Base-by-base conservation (phyloP, 2,329 filamentous ascomycete genomes). In the Fusarium xyrophilum region DNA sequence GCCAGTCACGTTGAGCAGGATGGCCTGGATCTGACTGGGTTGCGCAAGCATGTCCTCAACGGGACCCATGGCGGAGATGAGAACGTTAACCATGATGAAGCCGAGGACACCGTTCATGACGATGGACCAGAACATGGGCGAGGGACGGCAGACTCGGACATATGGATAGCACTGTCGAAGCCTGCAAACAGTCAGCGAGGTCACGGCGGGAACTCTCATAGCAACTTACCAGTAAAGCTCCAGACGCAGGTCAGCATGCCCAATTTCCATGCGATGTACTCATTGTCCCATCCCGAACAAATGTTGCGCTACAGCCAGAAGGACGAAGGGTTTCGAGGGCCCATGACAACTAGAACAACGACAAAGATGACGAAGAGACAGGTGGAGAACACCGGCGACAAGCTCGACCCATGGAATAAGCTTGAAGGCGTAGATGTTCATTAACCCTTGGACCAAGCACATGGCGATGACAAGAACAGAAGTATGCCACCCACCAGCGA, bases 61-160 rank as follows among this genome's bases (percentile, higher is more conserved):
- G 1, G 71, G 69, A 7, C 71, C 71, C 71, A 73, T 73, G 4
- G 69, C 62, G 2, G 71, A 71, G n/a, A 73, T 71, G 5, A 73
- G 61, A 9, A 73, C 67, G 21, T 73, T 73, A 12, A 73, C 71
- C 71, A 73, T 73, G 44, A 73, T n/a, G 47, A 73, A 73, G 9
- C 71, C 71, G 12, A 73, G 69, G 3, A 67, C 54, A 10, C 71
- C 71, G 12, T 73, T 73, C 71, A 73, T 73, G 38, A 73, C 72
- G 48, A 73, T 73, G n/a, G 71, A 73, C 71, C 71, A 73, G 53
- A 73, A 73, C 71, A 73, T 73, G 21, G 71, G 6, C 71, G 47
- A 6, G 71, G 71, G 1, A 73, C 71, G 2, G 71, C 71, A 0
- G 71, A 73, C 47, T 73, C 71, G 4, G 69, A 72, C 71, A 73